phyloP scores from a whole-genome alignment of 202 grass and related monocot species.

The Hordeum pubiflorum region DNA sequence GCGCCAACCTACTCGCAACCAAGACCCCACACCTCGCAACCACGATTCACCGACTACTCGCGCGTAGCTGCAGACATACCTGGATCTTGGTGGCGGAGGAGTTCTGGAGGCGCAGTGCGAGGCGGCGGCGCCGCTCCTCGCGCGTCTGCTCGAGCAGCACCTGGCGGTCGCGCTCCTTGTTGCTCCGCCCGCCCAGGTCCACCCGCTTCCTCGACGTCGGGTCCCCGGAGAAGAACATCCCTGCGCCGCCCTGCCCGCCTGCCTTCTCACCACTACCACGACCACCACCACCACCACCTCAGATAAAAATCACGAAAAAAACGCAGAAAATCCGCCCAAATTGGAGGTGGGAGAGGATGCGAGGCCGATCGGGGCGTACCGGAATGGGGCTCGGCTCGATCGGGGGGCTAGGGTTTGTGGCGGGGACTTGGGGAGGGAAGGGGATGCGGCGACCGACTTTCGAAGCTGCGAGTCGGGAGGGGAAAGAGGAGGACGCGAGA shows the following conservation, averaged over 20 bases:
- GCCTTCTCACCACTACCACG: background rate
- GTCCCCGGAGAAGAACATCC: conserved; percentile 50
- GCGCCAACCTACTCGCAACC: too few species aligned
- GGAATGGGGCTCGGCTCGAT: background rate
- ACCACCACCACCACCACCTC: background rate
- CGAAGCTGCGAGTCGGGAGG: conserved; percentile 3
- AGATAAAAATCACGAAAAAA: background rate
- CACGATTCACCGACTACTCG: background rate
- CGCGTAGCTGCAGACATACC: conserved; percentile 37
- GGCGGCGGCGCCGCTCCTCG: conserved; percentile 66
- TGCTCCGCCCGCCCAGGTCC: conserved; percentile 90
- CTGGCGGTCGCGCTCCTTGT: conserved; percentile 90
- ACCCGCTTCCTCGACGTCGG: conserved; percentile 64
- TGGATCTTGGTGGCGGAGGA: conserved; percentile 80
- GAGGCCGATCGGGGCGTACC: conserved; percentile 11
- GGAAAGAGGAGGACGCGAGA: background rate
- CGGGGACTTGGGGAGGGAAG: background rate
- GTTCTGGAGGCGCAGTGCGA: conserved; percentile 56
- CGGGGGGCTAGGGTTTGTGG: conserved; percentile 2
- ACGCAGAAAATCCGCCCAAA: background rate
- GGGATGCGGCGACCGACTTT: conserved; percentile 10
- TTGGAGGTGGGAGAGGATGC: background rate
- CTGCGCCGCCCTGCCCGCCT: background rate
- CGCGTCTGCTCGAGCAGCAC: conserved; percentile 77
- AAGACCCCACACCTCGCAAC: background rate